Evolutionary conservation across 208 protist genomes (phyloP).

Genomic region (Trypanosoma boissoni): DNA sequence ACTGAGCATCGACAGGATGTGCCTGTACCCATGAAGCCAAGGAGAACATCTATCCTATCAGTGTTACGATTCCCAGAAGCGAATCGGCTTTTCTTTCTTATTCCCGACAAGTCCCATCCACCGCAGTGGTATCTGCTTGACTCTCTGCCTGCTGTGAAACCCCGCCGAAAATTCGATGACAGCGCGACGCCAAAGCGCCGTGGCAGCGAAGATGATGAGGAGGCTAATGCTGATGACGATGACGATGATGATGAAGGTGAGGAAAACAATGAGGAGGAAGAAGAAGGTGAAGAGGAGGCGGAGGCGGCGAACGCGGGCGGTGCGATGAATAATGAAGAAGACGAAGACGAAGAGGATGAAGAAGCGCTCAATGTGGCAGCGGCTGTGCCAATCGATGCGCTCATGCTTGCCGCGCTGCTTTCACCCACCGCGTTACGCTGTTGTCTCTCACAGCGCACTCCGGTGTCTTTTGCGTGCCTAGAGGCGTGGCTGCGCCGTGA

Average conservation of each 20-base stretch:
- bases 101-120: neutral
- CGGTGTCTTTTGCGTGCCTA: slow-evolving; percentile 31
- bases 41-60: neutral
- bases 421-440: slow-evolving; percentile 55
- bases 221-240: slow-evolving; percentile 8
- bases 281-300: slow-evolving; percentile 18
- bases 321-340: slow-evolving; percentile 14
- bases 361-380: slow-evolving; percentile 27
- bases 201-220: slow-evolving; percentile 3
- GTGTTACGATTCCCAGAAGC: slow-evolving; percentile 18
- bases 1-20: too few species aligned
- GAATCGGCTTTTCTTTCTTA: slow-evolving; percentile 18
- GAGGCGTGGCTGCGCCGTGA: slow-evolving; percentile 57
- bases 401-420: slow-evolving; percentile 63
- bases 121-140: slow-evolving; percentile 23
- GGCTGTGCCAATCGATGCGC: slow-evolving; percentile 49
- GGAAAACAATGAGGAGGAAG: slow-evolving; percentile 9
- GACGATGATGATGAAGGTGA: slow-evolving; percentile 11
- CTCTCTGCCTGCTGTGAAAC: slow-evolving; percentile 7
- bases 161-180: neutral
- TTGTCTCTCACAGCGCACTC: slow-evolving; percentile 57
- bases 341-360: slow-evolving; percentile 11
- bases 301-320: slow-evolving; percentile 5
- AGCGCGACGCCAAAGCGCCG: neutral
- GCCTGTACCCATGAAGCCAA: neutral